Evolutionary conservation across 1,284 basidiomycete species (phyloP).

Genomic region (Rhizopogon parksii): DNA sequence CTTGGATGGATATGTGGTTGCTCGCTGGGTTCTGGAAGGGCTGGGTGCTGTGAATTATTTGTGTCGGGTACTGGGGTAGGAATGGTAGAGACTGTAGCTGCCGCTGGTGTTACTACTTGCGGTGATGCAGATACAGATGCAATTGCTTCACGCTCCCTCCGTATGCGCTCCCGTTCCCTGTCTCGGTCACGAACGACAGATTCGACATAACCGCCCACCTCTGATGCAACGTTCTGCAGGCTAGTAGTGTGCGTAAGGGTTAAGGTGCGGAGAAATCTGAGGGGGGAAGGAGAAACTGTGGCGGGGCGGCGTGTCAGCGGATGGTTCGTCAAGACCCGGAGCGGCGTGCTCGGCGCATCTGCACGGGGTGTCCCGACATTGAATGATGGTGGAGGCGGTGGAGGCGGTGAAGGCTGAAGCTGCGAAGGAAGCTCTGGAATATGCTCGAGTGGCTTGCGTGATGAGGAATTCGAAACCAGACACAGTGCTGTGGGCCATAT

Average conservation of each 20-base stretch:
- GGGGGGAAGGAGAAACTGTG: constrained; percentile 15
- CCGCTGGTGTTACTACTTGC: constrained; percentile 24
- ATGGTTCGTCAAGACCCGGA: constrained; percentile 10
- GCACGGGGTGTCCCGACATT: constrained; percentile 13
- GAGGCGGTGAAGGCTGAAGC: constrained; percentile 54
- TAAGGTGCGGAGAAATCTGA: constrained; percentile 20
- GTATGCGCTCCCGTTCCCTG: constrained; percentile 62
- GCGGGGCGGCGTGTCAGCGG: constrained; percentile 22
- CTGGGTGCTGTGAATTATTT: constrained; percentile 37
- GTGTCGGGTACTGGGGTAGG: constrained; percentile 18
- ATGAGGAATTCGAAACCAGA: constrained; percentile 39
- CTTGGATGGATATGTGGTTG: constrained; percentile 18
- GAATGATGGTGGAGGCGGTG: constrained; percentile 18
- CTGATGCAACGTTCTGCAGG: constrained; percentile 39
- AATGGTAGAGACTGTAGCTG: constrained; percentile 9
- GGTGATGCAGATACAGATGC: constrained; percentile 36
- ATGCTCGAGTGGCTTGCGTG: constrained; percentile 42
- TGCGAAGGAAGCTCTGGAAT: constrained; percentile 61
- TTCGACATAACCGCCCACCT: constrained; percentile 64
- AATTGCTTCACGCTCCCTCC: constrained; percentile 48
- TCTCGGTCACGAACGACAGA: constrained; percentile 65
- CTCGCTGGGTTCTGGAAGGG: constrained; percentile 44
- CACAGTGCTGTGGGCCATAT: constrained; percentile 64
- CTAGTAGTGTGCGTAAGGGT: constrained; percentile 21
- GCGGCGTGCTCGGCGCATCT: constrained; percentile 9